Base-by-base conservation (phyloP, 331 rosid genomes). In the Quercus tomentella region DNA sequence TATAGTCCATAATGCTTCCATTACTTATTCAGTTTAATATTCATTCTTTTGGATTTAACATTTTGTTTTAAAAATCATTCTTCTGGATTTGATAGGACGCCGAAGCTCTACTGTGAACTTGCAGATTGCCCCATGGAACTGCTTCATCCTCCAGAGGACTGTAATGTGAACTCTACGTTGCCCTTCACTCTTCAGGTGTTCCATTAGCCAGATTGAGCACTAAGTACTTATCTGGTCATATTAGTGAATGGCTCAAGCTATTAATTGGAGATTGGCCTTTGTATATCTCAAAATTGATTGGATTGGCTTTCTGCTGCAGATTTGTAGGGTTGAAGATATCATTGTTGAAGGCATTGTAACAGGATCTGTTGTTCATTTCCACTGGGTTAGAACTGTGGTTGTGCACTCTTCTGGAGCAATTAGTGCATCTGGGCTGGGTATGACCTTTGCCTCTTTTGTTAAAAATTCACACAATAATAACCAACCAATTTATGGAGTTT, bases 71-170 rank as follows among this genome's bases (percentile, higher is more conserved):
- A 49, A 49, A 49, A 49, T 49, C 78, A 74, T 62, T 26, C 28
- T 54, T 82, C 30, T 78, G 73, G 43, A 79, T 78, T 70, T 88
- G 81, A 68, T 71, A 96, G 97, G 90, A 74, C 82, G 56, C 93
- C 94, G 5, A 74, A 73, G 58, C 93, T 93, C 84, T 86, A 91
- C 88, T 96, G 99, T 82, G 86, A 88, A 70, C 88, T 75, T 70
- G 91, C 87, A 79, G 85, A 86, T 87, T 96, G 99, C 86, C 98
- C 99, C 22, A 73, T 30, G 73, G 99, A 96, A 80, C 82, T 96
- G 86, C 88, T 96, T 78, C 94, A 96, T 83, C 99, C 99, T 11
- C 98, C 99, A 52, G 98, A 96, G 86, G 98, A 93, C 78, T 96
- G 99, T 85, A 96, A 96, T 25, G 89, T 96, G 86, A 96, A 96